Percentiles rank a stretch among this genome's conserved stretches.
These are phyloP conservation scores for Phylloporus arenicola DNA, from an alignment of 768 basidiomycete species.

Conservation along the genomic window DNA sequence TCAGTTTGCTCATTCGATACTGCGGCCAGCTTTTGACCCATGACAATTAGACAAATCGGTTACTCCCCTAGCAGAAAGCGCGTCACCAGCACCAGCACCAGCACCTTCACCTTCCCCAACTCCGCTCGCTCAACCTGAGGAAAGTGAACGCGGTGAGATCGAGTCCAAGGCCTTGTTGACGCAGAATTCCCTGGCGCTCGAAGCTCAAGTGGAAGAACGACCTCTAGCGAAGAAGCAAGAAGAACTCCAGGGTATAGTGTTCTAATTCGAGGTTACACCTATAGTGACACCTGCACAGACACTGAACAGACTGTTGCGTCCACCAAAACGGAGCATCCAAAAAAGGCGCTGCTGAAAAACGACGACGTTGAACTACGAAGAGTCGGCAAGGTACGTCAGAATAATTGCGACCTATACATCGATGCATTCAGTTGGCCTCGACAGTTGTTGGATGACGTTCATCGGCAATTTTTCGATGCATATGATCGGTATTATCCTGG, in stretches of 20 bases:
- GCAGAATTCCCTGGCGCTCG: slow-evolving; percentile 69
- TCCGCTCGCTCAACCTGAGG: slow-evolving; percentile 27
- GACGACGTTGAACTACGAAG: slow-evolving; percentile 80
- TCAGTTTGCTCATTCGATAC: slow-evolving; percentile 8
- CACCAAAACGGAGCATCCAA: slow-evolving; percentile 40
- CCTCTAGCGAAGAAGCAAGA: slow-evolving; percentile 88
- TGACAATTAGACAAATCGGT: slow-evolving; percentile 18
- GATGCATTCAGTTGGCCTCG: neutral
- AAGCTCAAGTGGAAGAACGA: slow-evolving; percentile 79
- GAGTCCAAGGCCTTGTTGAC: slow-evolving; percentile 54
- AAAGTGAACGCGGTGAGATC: slow-evolving; percentile 41
- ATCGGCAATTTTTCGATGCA: slow-evolving; percentile 66
- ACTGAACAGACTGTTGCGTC: slow-evolving; percentile 12
- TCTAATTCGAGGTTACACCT: slow-evolving; percentile 7
- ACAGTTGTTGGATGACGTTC: slow-evolving; percentile 79
- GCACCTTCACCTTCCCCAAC: slow-evolving; percentile 12
- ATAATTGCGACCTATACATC: neutral
- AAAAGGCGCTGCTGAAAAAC: slow-evolving; percentile 80
- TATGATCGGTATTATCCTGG: slow-evolving; percentile 44
- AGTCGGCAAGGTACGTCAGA: slow-evolving; percentile 57
- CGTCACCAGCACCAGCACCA: slow-evolving; percentile 5
- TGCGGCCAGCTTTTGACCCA: neutral
- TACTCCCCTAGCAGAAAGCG: slow-evolving; percentile 14
- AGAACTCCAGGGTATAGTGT: slow-evolving; percentile 50
- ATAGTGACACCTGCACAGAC: slow-evolving; percentile 7